Conservation (phyloP, 345 rosid genomes). For the Eucalyptus viminalis region DNA sequence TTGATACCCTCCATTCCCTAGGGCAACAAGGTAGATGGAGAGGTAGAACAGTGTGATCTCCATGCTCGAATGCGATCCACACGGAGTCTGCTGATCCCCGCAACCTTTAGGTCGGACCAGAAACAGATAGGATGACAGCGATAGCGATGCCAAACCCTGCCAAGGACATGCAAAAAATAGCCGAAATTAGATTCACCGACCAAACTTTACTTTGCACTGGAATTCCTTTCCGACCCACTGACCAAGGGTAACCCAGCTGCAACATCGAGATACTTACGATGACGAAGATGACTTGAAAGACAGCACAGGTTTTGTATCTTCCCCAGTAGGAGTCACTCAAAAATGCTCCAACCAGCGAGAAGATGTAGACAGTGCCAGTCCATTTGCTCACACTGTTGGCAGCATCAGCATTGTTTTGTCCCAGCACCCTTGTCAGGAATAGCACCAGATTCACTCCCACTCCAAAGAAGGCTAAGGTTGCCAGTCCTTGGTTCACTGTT, state of each 20-base stretch:
- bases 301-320: conserved; percentile 94
- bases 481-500: conserved; percentile 94
- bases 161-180: background rate
- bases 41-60: conserved; percentile 72
- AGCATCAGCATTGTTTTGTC: conserved; percentile 90
- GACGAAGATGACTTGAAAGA: conserved; percentile 90
- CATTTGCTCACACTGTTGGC: conserved; percentile 98
- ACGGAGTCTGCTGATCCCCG: conserved; percentile 52
- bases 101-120: conserved; percentile 80
- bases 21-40: conserved; percentile 78
- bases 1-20: conserved; percentile 96
- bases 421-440: conserved; percentile 90
- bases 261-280: conserved; percentile 35
- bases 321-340: conserved; percentile 99
- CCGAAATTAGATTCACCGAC: background rate
- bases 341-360: conserved; percentile 96
- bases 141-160: conserved; percentile 73
- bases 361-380: conserved; percentile 98
- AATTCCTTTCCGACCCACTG: background rate
- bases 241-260: background rate
- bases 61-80: conserved; percentile 59
- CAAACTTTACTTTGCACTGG: background rate
- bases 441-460: conserved; percentile 94
- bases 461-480: conserved; percentile 96
- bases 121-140: conserved; percentile 68